Base-by-base conservation (phyloP, 2,329 filamentous ascomycete genomes). In the Trichoderma hamatum region DNA sequence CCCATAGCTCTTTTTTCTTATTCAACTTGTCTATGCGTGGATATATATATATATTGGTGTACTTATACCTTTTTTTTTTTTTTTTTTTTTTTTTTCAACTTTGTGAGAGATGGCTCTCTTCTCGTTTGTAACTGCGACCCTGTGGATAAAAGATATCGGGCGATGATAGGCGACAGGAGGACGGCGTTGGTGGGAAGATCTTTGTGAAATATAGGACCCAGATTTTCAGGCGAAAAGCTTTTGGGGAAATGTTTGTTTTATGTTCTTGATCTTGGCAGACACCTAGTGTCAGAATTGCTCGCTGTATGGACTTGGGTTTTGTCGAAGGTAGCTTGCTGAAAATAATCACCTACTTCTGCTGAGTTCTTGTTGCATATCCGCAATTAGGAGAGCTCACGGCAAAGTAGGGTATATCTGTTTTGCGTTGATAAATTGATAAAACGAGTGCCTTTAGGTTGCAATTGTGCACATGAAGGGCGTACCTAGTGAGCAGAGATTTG, bases 1-100 rank as follows among this genome's bases (percentile, higher is more conserved):
- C 68, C 62, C 62, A 69, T 58, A 36, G 36, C 51, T 34, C 39
- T 46, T 67, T 34, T 55, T 21, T 30, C 43, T 51, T 51, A 43
- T 30, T 58, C 24, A 49, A 21, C 39, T 56, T 26, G 46, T 28
- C 24, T 21, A 30, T 30, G 46, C 39, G 30, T 21, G n/a, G n/a
- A n/a, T n/a, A n/a, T 68, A 30, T 51, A 68, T 14, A 68, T 52
- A 43, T 62, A 34, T 11, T 36, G 26, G 10, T 58, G 11, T 58
- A 30, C 14, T 13, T 58, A 51, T 19, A 49, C 21, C 21, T 46
- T 49, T 21, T 34, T 56, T 43, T 36, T 36, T 26, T 43, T 11
- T 5, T 26, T 39, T 36, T 11, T 58, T 11, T 30, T n/a, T 56
- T 16, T 36, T 36, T 43, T 14, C 2, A 34, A 43, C n/a, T 36